Conservation (phyloP, 1,139 yeast species). For the Nadsonia commutata region DNA sequence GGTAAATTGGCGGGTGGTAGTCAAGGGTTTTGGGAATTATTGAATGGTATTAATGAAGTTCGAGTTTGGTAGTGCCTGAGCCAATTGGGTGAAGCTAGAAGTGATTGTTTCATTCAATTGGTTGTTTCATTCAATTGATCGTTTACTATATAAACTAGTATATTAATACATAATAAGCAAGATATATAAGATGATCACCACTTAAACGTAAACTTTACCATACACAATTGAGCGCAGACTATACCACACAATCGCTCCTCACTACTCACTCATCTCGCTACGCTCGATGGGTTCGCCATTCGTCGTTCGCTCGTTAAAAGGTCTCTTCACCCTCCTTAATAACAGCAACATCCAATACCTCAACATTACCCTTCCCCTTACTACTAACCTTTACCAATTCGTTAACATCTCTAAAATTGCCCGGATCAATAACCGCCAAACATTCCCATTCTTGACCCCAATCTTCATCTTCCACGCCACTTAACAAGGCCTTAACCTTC, state of each 20-base stretch:
- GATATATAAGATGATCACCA: no score
- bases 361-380: conserved; percentile 49
- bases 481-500: conserved; percentile 37
- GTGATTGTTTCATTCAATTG: no score
- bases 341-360: conserved; percentile 85
- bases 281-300: no score
- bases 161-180: background rate
- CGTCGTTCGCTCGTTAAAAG: no score
- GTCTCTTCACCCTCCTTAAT: conserved; percentile 40
- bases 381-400: conserved; percentile 43
- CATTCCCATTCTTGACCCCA: conserved; percentile 39
- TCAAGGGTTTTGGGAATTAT: background rate
- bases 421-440: conserved; percentile 75
- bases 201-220: no score
- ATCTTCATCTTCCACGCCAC: conserved; percentile 39
- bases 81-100: no score
- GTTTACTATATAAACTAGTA: background rate
- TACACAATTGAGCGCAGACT: no score
- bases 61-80: background rate
- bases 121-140: no score
- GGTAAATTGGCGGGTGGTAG: background rate
- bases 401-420: conserved; percentile 56
- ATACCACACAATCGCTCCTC: no score
- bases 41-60: background rate
- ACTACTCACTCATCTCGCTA: no score